Evolutionary conservation across 2,329 filamentous ascomycete species (phyloP), one percentile per base, ranked within the genome.

Genomic region (Thermothelomyces thermophilus): DNA sequence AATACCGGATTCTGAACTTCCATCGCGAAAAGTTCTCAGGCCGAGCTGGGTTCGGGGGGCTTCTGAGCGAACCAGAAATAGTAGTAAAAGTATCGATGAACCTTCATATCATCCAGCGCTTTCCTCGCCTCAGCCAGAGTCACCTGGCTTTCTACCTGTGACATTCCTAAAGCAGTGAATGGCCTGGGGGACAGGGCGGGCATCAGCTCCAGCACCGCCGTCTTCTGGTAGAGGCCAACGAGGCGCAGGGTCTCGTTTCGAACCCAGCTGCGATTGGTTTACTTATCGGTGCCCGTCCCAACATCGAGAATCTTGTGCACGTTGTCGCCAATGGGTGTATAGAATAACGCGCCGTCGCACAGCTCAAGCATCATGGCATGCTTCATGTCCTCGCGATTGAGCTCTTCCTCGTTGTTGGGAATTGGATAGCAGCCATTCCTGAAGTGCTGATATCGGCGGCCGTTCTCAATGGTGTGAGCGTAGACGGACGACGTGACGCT

Each of bases 81-180:
- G 11, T 57, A 58, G 5, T 55, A 43, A 22, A 54, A 58, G 20
- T 58, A 57, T 6, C 55, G 53, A 48, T 60, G 58, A 5, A 55
- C 46, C 3, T 28, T 50, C 2, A 19, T 41, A 26, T 57, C 44
- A 5, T 41, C 40, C 13, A 58, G 13, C 2, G 33, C 46, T 19
- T 45, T 17, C 71, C 55, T 53, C 0, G 55, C 52, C 13, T 53
- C 28, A 5, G 49, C 51, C 14, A 55, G 13, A 3, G 72, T 74
- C 0, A 80, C 76, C 24, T 83, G 76, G 76, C 68, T 79, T 1
- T 80, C 76, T 0, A 82, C 82, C 52, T 79, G 79, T 0, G 82
- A 80, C 64, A 81, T 77, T 66, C 72, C 56, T 9, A 58, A 19
- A 2, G 50, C 55, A 5, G 35, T 39, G 36, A 58, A 54, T 2